Conservation (phyloP, 129 eudicot genomes). For the Cynara cardunculus region DNA sequence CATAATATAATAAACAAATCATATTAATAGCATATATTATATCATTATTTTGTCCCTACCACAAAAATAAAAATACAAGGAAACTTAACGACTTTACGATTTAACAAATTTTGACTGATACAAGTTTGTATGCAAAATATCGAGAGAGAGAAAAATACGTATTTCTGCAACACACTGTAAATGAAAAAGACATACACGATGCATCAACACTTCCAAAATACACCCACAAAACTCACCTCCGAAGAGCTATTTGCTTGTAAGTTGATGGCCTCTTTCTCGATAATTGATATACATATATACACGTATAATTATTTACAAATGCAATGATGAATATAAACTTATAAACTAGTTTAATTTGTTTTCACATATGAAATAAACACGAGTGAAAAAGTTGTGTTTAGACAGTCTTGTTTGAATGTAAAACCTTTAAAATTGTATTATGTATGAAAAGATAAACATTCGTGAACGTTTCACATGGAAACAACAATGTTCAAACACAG, state of each 20-base stretch:
- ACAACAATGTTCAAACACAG: background rate
- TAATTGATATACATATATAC: background rate
- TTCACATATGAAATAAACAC: background rate
- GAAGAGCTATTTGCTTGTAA: too few relatives aligned
- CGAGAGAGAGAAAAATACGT: too few relatives aligned
- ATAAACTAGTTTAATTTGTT: too few relatives aligned
- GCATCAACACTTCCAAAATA: too few relatives aligned
- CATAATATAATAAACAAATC: background rate
- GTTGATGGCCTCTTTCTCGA: too few relatives aligned
- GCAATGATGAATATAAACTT: background rate
- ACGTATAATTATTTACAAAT: too few relatives aligned
- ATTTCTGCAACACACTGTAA: too few relatives aligned
- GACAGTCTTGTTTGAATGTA: background rate
- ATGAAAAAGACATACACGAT: too few relatives aligned
- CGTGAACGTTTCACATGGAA: background rate
- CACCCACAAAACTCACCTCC: too few relatives aligned
- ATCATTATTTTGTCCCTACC: background rate
- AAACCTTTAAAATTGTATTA: background rate
- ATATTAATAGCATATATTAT: background rate
- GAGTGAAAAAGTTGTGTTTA: background rate
- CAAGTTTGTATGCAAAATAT: too few relatives aligned
- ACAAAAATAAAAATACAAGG: background rate
- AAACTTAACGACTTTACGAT: background rate
- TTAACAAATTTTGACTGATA: too few relatives aligned
- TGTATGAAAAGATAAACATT: too few relatives aligned